Evolutionary conservation across 257 asterid genomes (phyloP), one percentile per base, ranked within the genome.

Genomic region (Schizonepeta tenuifolia): DNA sequence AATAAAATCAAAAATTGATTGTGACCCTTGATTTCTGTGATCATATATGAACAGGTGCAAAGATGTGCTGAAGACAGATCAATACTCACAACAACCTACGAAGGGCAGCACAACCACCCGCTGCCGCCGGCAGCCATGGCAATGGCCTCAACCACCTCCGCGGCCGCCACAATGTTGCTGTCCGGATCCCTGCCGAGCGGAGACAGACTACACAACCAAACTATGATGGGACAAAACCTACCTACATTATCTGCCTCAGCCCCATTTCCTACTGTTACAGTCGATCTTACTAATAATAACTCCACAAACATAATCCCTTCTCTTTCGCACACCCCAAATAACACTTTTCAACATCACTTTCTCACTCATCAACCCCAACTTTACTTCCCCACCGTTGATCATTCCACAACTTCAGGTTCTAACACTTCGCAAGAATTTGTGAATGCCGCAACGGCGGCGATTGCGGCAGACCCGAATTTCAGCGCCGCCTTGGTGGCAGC

Each of bases 41-140:
- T n/a, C n/a, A n/a, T n/a, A n/a, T n/a, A n/a, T n/a, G n/a, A n/a
- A n/a, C n/a, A n/a, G n/a, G 99, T 92, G 31, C 99, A 95, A 75
- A 90, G 99, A 78, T 89, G 96, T n/a, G 97, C 98, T 0, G 99
- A 92, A 77, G 98, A 95, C 49, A 73, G 83, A 40, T 71, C 84
- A 31, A 82, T 95, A 55, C 69, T 95, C 61, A 92, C 82, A 77
- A 95, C 99, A 0, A 90, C 99, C 15, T 95, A 95, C 36, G 99
- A 95, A 65, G 99, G 99, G 0, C 80, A 77, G 0, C 99, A 95
- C 82, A 95, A 82, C 83, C 99, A 95, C 74, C 97, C 98, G 14
- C 78, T 95, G 14, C 99, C 99, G 2, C 96, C 98, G 1, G 94
- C 98, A 2, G 99, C 99, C 75, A 80, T 90, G 93, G 97, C 98